These are phyloP conservation scores for Lophium mytilinum DNA, from an alignment of 495 filamentous ascomycete species.

Conservation along the genomic window DNA sequence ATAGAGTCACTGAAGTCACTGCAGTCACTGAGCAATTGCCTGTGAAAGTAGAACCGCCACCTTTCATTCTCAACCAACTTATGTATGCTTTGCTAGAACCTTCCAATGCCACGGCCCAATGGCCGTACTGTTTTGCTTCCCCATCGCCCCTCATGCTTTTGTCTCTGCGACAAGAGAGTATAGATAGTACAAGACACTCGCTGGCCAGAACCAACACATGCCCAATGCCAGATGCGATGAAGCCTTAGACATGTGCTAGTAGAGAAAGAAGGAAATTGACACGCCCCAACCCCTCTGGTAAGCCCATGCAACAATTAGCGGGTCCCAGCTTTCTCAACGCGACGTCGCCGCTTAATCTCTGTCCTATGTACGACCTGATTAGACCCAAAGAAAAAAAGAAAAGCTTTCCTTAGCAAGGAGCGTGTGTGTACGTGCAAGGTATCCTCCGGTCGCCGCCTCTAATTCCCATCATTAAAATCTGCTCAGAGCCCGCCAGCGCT, in stretches of 20 bases:
- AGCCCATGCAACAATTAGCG: conserved; percentile 25
- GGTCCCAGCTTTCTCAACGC: conserved; percentile 17
- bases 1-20: too few species aligned
- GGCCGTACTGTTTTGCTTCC: neutral
- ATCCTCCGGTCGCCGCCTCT: conserved; percentile 16
- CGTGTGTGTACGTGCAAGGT: conserved; percentile 22
- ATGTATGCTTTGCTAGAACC: conserved; percentile 23
- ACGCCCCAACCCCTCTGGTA: conserved; percentile 17
- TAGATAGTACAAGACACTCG: conserved; percentile 19
- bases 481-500: conserved; percentile 6
- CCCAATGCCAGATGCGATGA: conserved; percentile 10
- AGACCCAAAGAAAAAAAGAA: conserved; percentile 15
- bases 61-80: conserved; percentile 9
- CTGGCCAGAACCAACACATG: conserved; percentile 10
- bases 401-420: conserved; percentile 4
- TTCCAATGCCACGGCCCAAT: neutral
- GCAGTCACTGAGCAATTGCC: neutral
- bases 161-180: conserved; percentile 3
- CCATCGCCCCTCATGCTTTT: conserved; percentile 5
- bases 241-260: conserved; percentile 25
- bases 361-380: conserved; percentile 23
- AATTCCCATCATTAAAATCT: conserved; percentile 25
- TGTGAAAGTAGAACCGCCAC: conserved; percentile 9
- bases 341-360: conserved; percentile 23
- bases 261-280: conserved; percentile 10